A percentile compares a stretch with the other conserved stretches of the same genome.
These are phyloP conservation scores for Blastomyces percursus DNA, from an alignment of 2,329 filamentous ascomycete genomes.

Conservation along the genomic window DNA sequence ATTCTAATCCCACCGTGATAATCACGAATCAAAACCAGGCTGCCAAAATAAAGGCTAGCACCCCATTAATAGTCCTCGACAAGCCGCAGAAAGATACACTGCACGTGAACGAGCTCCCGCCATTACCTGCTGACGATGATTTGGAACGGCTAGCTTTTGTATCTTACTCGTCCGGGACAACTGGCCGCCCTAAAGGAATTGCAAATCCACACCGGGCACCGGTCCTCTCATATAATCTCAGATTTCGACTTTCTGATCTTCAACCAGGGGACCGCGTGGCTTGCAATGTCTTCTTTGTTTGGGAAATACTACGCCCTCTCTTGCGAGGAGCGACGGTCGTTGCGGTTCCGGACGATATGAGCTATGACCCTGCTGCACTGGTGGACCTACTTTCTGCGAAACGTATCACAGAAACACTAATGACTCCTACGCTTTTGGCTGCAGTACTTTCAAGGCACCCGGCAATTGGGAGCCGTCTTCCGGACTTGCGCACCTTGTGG, in stretches of 20 bases:
- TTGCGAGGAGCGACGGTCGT: constrained; percentile 66
- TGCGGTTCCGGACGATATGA: constrained; percentile 61
- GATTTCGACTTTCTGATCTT: constrained; percentile 60
- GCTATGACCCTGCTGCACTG: constrained; percentile 64
- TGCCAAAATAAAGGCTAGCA: constrained; percentile 51
- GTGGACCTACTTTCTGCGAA: constrained; percentile 58
- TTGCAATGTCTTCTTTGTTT: constrained; percentile 82
- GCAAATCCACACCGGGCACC: constrained; percentile 66
- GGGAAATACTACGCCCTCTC: constrained; percentile 70
- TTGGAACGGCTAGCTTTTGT: constrained; percentile 66
- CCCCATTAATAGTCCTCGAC: constrained; percentile 56
- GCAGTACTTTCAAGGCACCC: constrained; percentile 61
- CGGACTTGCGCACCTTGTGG: constrained; percentile 60
- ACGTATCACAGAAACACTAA: constrained; percentile 65
- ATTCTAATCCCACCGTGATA: constrained; percentile 60
- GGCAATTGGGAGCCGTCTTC: constrained; percentile 52
- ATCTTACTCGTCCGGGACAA: constrained; percentile 70
- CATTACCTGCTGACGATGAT: constrained; percentile 53
- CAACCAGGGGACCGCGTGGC: constrained; percentile 64
- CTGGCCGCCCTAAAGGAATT: constrained; percentile 70
- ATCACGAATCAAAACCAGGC: constrained; percentile 57
- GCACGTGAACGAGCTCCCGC: constrained; percentile 23
- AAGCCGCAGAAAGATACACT: constrained; percentile 20
- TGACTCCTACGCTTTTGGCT: constrained; percentile 69
- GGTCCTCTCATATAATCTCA: constrained; percentile 60